Conservation (phyloP, 306 rosid genomes). For the Prosopis cineraria region DNA sequence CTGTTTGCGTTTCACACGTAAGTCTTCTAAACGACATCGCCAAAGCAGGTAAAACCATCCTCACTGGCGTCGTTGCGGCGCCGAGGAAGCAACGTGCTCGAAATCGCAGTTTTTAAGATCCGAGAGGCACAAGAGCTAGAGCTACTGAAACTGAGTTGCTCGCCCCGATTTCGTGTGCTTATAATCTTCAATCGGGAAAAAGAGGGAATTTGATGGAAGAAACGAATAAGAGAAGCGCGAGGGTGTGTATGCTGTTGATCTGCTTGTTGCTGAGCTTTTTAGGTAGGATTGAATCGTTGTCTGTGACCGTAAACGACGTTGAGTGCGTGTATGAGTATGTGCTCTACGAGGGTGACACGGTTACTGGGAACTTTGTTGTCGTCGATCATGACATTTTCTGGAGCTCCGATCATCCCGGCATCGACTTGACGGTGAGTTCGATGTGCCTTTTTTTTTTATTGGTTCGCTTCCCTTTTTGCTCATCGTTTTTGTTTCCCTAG, state of each 20-base stretch:
- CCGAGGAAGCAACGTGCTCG: background rate
- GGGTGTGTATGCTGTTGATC: constrained; percentile 39
- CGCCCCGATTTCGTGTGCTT: background rate
- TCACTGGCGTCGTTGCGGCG: background rate
- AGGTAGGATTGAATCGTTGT: constrained; percentile 60
- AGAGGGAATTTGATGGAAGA: constrained; percentile 50
- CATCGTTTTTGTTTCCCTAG: background rate
- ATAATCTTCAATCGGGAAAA: background rate
- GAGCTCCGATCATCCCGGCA: constrained; percentile 94
- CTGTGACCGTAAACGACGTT: constrained; percentile 82
- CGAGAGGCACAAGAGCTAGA: background rate
- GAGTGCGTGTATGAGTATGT: constrained; percentile 95
- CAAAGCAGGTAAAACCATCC: background rate
- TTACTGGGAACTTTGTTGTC: constrained; percentile 91
- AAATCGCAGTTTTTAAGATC: constrained; percentile 28
- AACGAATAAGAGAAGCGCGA: constrained; percentile 38
- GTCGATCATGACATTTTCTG: constrained; percentile 97
- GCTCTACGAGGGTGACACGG: constrained; percentile 77
- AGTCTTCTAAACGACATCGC: constrained; percentile 24
- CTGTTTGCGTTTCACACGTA: constrained; percentile 32
- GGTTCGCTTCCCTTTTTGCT: constrained; percentile 1
- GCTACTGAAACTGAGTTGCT: constrained; percentile 5
- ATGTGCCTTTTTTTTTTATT: background rate
- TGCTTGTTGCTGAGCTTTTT: constrained; percentile 55
- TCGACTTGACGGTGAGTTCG: constrained; percentile 69